These are phyloP conservation scores for Amanita jacksonii DNA, from an alignment of 768 basidiomycete genomes.

Conservation along the genomic window DNA sequence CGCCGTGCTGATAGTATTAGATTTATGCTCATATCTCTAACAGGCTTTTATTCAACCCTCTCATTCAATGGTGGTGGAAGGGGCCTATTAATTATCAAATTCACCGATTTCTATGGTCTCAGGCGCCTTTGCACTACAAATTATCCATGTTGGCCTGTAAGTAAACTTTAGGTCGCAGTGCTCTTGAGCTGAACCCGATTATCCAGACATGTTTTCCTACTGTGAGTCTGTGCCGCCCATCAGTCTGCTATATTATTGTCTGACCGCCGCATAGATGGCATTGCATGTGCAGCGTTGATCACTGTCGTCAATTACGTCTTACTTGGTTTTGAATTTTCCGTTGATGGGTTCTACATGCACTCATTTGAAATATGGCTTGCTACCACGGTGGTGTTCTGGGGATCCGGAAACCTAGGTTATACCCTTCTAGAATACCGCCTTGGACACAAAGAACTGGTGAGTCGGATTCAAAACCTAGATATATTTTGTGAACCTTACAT, in stretches of 20 bases:
- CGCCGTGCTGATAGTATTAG: slow-evolving; percentile 13
- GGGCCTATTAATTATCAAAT: slow-evolving; percentile 75
- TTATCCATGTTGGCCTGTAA: slow-evolving; percentile 63
- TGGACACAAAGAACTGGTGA: slow-evolving; percentile 41
- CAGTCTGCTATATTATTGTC: too few species aligned
- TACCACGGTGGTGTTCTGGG: slow-evolving; percentile 68
- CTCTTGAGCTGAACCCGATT: not conserved
- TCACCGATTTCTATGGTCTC: slow-evolving; percentile 67
- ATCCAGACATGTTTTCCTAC: slow-evolving; percentile 45
- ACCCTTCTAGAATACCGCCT: slow-evolving; percentile 66
- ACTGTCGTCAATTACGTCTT: slow-evolving; percentile 65
- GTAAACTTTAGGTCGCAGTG: slow-evolving; percentile 14
- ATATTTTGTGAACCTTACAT: slow-evolving; percentile 7
- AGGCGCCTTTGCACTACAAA: slow-evolving; percentile 75
- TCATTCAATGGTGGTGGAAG: slow-evolving; percentile 62
- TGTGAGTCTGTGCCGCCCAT: slow-evolving; percentile 26
- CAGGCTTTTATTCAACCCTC: slow-evolving; percentile 75
- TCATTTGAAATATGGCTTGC: slow-evolving; percentile 78
- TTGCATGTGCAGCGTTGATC: slow-evolving; percentile 59
- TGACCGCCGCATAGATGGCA: slow-evolving; percentile 33
- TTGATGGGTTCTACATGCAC: slow-evolving; percentile 72
- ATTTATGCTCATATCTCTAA: slow-evolving; percentile 22
- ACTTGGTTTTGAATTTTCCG: slow-evolving; percentile 62
- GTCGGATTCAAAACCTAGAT: slow-evolving; percentile 23
- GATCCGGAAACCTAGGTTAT: slow-evolving; percentile 62